Evolutionary conservation across 2,329 filamentous ascomycete species (phyloP).

Genomic region (Rhexocercosporidium sp.): DNA sequence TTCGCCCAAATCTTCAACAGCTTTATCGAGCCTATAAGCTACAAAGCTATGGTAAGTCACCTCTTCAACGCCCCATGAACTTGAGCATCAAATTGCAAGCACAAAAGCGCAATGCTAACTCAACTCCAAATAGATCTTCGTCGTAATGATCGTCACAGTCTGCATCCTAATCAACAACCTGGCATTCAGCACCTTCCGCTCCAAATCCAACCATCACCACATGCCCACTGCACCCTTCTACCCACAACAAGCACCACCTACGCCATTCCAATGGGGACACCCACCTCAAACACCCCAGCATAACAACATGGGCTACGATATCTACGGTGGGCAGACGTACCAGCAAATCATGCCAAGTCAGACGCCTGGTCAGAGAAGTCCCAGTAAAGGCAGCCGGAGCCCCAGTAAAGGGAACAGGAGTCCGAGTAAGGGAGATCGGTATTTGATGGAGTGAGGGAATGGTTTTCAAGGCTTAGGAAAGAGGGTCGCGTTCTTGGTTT

Average conservation of each 20-base stretch:
- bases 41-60: conserved; percentile 72
- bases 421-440: conserved; percentile 36
- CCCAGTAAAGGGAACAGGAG: conserved; percentile 36
- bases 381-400: conserved; percentile 36
- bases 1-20: conserved; percentile 93
- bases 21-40: conserved; percentile 88
- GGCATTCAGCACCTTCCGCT: conserved; percentile 46
- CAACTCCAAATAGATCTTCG: conserved; percentile 50
- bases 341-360: conserved; percentile 39
- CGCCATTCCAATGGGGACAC: conserved; percentile 36
- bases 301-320: conserved; percentile 30
- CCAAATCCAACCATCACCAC: conserved; percentile 27
- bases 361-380: conserved; percentile 37
- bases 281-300: conserved; percentile 38
- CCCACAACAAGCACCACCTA: conserved; percentile 20
- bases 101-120: neutral
- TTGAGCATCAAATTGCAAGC: neutral
- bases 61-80: neutral
- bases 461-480: neutral
- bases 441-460: conserved; percentile 5
- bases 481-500: neutral
- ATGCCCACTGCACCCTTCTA: conserved; percentile 37
- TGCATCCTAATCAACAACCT: conserved; percentile 58
- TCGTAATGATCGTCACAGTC: conserved; percentile 54
- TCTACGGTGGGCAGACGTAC: conserved; percentile 30